Percentiles rank a stretch among this genome's conserved stretches.
Conservation (phyloP, 129 eudicot genomes). For the Helianthus annuus region HanXRQr2.0-SUNRISE NC_035435.2:146905056-146905555, state of each 20-base stretch:
- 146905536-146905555: slow-evolving; percentile 47
- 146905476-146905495: slow-evolving; percentile 37
- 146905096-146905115: too few species aligned
- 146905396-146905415: slow-evolving; percentile 36
- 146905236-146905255: not conserved
- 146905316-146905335: slow-evolving; percentile 55
- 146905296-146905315: slow-evolving; percentile 12
- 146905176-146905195: too few species aligned
- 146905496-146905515: slow-evolving; percentile 37
- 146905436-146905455: slow-evolving; percentile 33
- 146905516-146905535: slow-evolving; percentile 65
- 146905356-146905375: slow-evolving; percentile 37
- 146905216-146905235: too few species aligned
- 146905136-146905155: too few species aligned
- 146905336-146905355: slow-evolving; percentile 48
- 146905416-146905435: slow-evolving; percentile 33
- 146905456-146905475: slow-evolving; percentile 37
- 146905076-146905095: too few species aligned
- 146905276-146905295: slow-evolving; percentile 8
- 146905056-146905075: too few species aligned
- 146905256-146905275: slow-evolving; percentile 17
- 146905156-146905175: too few species aligned
- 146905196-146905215: too few species aligned
- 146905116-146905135: too few species aligned
- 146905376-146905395: slow-evolving; percentile 35